Evolutionary conservation across 2,329 filamentous ascomycete genomes (phyloP), one percentile per base, ranked within the genome.

Genomic region (Hortaea sp.): DNA sequence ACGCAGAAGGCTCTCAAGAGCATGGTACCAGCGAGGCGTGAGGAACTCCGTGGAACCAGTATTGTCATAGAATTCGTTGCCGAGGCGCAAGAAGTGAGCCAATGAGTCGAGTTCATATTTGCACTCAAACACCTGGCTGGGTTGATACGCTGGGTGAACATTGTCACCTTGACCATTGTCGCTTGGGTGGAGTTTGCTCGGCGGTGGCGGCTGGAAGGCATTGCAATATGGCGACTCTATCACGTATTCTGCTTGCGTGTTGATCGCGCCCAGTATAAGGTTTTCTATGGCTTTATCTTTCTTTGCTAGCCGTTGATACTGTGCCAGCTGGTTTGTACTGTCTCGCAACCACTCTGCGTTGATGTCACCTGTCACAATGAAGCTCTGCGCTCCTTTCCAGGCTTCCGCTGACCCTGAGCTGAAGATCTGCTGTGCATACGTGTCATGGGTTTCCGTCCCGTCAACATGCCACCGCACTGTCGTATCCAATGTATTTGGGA

Each of bases 41-140:
- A 97, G 62, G 62, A 94, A 95, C 1, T 84, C 82, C 1, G 76
- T 84, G 0, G 86, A 90, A 2, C 76, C 76, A 0, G 88, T 94
- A 60, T 86, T 77, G 35, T 84, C 79, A 67, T 92, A 76, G 67
- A 94, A 97, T 56, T 95, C 82, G 58, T 95, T 95, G 12, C 76
- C 79, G 2, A 98, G 70, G 0, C 85, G 81, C 5, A 98, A 75
- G 64, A 98, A 98, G 61, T 94, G 84, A 0, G 89, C 92, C 0
- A 98, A 74, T 6, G 89, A 95, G 68, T 98, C 92, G 20, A 98
- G 80, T 70, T 98, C 92, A 67, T 97, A 98, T 68, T 98, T 98
- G 78, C 92, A 98, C 67, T 98, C 92, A 54, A 95, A 98, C 3
- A 98, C 92, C 42, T 82, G 78, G 0, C 75, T 78, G 0, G 84